These are phyloP conservation scores for Suillus spraguei DNA, from an alignment of 768 basidiomycete species.

Conservation along the genomic window DNA sequence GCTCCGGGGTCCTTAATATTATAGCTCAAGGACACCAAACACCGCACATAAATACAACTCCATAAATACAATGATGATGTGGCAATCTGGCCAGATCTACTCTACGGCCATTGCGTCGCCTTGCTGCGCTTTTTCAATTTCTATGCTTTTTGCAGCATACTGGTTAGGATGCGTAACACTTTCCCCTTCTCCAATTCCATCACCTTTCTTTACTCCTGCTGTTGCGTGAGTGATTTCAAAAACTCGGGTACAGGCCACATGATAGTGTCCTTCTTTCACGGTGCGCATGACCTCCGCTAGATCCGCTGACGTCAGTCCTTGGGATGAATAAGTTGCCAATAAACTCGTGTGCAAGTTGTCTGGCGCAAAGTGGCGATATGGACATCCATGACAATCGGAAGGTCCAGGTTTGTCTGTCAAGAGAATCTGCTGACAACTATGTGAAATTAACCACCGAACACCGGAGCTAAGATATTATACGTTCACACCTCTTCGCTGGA, in stretches of 20 bases:
- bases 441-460: constrained; percentile 8
- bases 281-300: constrained; percentile 80
- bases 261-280: constrained; percentile 82
- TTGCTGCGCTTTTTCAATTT: constrained; percentile 51
- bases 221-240: constrained; percentile 89
- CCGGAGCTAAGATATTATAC: neutral
- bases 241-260: constrained; percentile 95
- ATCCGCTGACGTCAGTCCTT: constrained; percentile 67
- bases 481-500: constrained; percentile 78
- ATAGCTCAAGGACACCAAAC: constrained; percentile 2
- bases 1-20: neutral
- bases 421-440: constrained; percentile 89
- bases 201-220: constrained; percentile 80
- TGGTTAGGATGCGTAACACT: constrained; percentile 95
- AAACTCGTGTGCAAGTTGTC: constrained; percentile 84
- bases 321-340: constrained; percentile 62
- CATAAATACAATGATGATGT: constrained; percentile 2
- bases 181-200: constrained; percentile 84
- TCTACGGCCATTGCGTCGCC: constrained; percentile 50
- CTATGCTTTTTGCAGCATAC: constrained; percentile 75
- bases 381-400: constrained; percentile 82
- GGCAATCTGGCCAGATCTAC: neutral
- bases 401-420: constrained; percentile 66
- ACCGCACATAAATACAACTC: constrained; percentile 21
- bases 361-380: constrained; percentile 85